Evolutionary conservation across 345 rosid genomes (phyloP).

Genomic region (Hibiscus tridactylites): DNA sequence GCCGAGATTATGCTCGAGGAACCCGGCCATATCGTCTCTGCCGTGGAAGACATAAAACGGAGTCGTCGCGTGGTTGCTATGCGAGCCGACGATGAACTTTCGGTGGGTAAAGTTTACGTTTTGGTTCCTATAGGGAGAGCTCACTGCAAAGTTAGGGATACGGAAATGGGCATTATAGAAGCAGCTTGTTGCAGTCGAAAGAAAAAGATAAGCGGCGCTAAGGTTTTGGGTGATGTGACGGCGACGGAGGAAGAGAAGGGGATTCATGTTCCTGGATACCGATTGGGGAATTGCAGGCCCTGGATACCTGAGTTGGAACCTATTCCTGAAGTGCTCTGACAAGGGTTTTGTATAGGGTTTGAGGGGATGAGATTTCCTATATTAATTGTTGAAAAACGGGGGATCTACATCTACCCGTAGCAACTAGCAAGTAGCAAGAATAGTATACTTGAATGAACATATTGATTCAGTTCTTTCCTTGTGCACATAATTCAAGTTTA

Average conservation of each 20-base stretch:
- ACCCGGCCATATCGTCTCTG: conserved; percentile 28
- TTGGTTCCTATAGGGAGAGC: conserved; percentile 18
- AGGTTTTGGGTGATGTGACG: conserved; percentile 24
- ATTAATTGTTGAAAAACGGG: not conserved
- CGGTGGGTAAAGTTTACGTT: conserved; percentile 28
- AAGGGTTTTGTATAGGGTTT: not conserved
- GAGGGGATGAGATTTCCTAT: not conserved
- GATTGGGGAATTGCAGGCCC: conserved; percentile 9
- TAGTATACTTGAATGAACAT: not conserved
- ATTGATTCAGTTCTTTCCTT: not conserved
- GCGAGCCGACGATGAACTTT: conserved; percentile 38
- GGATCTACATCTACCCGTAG: not conserved
- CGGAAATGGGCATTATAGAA: conserved; percentile 19
- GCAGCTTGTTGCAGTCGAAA: not conserved
- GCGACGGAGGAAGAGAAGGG: not conserved
- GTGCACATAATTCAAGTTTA: not conserved
- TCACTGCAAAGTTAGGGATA: conserved; percentile 19
- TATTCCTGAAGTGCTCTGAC: conserved; percentile 24
- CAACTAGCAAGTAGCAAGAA: not conserved
- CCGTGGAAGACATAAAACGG: conserved; percentile 14
- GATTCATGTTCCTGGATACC: not conserved
- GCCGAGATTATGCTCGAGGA: conserved; percentile 52
- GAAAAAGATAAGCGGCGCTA: conserved; percentile 18
- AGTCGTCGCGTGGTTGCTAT: conserved; percentile 20
- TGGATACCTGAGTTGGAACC: conserved; percentile 37